phyloP scores from a whole-genome alignment of 768 basidiomycete genomes.

The Boletus rufocinnamomeus region DNA sequence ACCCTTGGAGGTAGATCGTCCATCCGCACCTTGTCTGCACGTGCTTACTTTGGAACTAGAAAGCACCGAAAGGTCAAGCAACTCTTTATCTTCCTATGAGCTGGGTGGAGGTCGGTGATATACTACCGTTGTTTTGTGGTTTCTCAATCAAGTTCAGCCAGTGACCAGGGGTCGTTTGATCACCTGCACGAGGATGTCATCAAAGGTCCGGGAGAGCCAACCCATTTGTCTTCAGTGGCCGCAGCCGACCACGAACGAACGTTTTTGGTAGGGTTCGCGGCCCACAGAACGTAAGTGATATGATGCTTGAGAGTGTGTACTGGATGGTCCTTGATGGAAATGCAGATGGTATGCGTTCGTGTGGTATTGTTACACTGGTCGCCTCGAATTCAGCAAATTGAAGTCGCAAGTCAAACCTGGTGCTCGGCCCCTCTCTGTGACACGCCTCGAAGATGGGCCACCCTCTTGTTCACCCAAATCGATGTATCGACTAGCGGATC shows the following conservation, averaged over 20 bases:
- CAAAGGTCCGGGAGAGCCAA: not conserved
- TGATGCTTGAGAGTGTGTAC: not conserved
- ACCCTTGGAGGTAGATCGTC: constrained; percentile 3
- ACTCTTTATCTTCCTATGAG: constrained; percentile 15
- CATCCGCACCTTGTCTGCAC: not conserved
- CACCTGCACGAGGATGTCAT: constrained; percentile 8
- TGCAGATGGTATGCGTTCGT: constrained; percentile 27
- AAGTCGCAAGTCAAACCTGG: constrained; percentile 17
- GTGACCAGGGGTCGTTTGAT: not conserved
- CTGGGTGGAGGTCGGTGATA: constrained; percentile 9
- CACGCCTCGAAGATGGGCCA: not conserved
- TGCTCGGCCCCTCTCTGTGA: not conserved
- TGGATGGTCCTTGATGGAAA: not conserved
- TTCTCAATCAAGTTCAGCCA: constrained; percentile 15
- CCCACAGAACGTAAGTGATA: constrained; percentile 22
- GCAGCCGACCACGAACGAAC: not conserved
- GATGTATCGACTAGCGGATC: constrained; percentile 38
- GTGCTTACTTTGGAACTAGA: constrained; percentile 5
- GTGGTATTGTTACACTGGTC: constrained; percentile 30
- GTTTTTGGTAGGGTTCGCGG: constrained; percentile 14
- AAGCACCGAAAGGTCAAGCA: not conserved
- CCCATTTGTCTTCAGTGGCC: not conserved
- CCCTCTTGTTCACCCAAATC: constrained; percentile 38
- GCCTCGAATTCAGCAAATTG: constrained; percentile 17
- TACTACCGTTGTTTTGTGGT: not conserved